These are phyloP conservation scores for Barbarea vulgaris DNA, from an alignment of 345 rosid species.

Conservation along the genomic window DNA sequence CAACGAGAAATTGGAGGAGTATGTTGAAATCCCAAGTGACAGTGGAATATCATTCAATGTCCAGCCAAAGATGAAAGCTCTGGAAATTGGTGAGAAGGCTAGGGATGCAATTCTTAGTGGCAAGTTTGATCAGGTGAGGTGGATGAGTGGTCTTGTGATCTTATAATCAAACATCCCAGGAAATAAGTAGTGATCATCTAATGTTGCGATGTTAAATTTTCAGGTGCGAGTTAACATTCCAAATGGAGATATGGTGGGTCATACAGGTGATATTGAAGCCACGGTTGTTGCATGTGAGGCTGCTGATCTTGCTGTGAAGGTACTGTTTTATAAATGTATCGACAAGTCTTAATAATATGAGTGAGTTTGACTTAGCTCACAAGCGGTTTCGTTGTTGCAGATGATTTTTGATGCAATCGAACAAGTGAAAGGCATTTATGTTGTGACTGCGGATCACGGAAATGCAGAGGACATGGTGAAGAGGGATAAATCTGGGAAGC, in stretches of 20 bases:
- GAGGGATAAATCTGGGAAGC: too few relatives aligned
- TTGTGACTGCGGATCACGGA: too few relatives aligned
- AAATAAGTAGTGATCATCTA: neutral
- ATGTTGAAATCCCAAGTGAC: constrained; percentile 95
- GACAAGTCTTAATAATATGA: neutral
- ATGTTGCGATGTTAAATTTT: constrained; percentile 12
- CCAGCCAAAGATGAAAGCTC: constrained; percentile 93
- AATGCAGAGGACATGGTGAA: too few relatives aligned
- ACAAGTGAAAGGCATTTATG: too few relatives aligned
- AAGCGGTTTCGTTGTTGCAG: too few relatives aligned
- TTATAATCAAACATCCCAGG: constrained; percentile 3
- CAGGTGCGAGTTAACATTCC: constrained; percentile 92
- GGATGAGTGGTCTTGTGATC: neutral
- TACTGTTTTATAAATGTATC: constrained; percentile 26
- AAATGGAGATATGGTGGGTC: too few relatives aligned
- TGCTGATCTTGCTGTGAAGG: constrained; percentile 93
- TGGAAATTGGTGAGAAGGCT: constrained; percentile 86
- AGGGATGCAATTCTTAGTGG: constrained; percentile 83
- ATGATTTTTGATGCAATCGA: too few relatives aligned
- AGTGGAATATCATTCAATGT: constrained; percentile 86
- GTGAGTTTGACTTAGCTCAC: too few relatives aligned
- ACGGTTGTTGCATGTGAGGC: constrained; percentile 87
- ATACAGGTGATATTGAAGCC: constrained; percentile 84
- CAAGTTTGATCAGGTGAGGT: constrained; percentile 75
- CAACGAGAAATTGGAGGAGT: constrained; percentile 71